Base-by-base conservation (phyloP, 768 basidiomycete genomes). In the Rhizopogon salebrosus region DNA sequence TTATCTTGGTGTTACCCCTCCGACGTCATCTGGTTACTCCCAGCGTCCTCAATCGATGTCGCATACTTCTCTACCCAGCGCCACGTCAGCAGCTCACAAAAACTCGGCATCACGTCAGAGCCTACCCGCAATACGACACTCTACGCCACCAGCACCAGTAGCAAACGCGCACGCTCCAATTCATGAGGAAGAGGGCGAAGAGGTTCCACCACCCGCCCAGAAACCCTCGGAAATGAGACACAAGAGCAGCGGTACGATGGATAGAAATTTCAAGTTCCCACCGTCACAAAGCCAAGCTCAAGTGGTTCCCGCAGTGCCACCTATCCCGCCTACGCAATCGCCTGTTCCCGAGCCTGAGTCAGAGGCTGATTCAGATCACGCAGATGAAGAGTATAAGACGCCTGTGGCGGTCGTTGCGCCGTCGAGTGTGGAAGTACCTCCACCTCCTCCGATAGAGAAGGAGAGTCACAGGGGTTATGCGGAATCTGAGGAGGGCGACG, bases 401-500 rank as follows among this genome's bases (percentile, higher is more conserved):
- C 54, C 46, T 4, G 61, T 69, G 5, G 64, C 57, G 23, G 69
- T 83, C 3, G 72, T 85, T 22, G 75, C 80, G 18, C 83, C 85
- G 2, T 76, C 82, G 22, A 83, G 73, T 49, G 84, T 87, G 11
- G 87, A 91, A 62, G 84, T 91, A 6, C 89, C 87, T 3, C 84
- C 89, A 0, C 89, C 89, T 3, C 87, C 89, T 23, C 87, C 86
- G 0, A 77, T 88, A 13, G 85, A 87, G 64, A 89, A 92, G 69
- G 86, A 90, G 65, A 71, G 68, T 31, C 64, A 71, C 49, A 62
- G 71, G 55, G 70, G 67, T 8, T 60, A 68, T 18, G 61, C 67
- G 20, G 84, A 82, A 29, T 79, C 38, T 9, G 85, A 84, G 24
- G 67, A 83, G 8, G 78, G 66, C 0, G 87, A 88, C 35, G 88